Evolutionary conservation across 2,329 filamentous ascomycete genomes (phyloP).

Genomic region (Pleoardoris graminearum): DNA sequence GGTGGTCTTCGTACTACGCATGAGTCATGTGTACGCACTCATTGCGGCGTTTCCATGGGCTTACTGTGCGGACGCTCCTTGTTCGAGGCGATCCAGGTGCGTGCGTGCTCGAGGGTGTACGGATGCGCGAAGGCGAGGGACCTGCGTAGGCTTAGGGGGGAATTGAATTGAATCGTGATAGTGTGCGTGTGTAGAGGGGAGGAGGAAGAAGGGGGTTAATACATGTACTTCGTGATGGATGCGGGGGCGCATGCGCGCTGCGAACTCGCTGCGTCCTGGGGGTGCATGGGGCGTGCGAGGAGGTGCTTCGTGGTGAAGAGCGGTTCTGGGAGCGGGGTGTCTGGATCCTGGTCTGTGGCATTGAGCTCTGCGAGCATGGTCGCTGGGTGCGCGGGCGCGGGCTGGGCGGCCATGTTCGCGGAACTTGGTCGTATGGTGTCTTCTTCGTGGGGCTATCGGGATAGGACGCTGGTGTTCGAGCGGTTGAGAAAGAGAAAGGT

Average conservation of each 20-base stretch:
- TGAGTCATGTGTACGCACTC: too few relatives aligned
- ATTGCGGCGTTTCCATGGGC: too few relatives aligned
- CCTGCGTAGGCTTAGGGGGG: neutral
- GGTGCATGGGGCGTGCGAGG: constrained; percentile 36
- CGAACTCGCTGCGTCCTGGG: constrained; percentile 34
- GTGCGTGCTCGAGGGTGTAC: constrained; percentile 41
- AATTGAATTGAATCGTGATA: neutral
- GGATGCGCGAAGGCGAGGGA: constrained; percentile 44
- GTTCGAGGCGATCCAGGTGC: constrained; percentile 40
- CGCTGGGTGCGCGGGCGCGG: neutral
- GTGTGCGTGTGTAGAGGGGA: neutral
- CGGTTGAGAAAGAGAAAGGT: too few relatives aligned
- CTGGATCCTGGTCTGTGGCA: constrained; percentile 7
- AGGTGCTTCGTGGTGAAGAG: constrained; percentile 36
- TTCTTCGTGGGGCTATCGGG: too few relatives aligned
- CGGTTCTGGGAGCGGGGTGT: constrained; percentile 29
- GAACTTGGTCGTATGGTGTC: neutral
- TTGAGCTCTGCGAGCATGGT: constrained; percentile 24
- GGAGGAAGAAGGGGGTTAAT: too few relatives aligned
- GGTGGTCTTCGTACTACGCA: constrained; percentile 17
- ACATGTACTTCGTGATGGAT: constrained; percentile 42
- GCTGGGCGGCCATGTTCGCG: constrained; percentile 5
- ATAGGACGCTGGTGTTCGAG: too few relatives aligned
- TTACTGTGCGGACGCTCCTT: neutral
- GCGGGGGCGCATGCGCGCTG: constrained; percentile 34